Evolutionary conservation across 73 alveolate species (phyloP).

Genomic region (Blepharisma japonicum): DNA sequence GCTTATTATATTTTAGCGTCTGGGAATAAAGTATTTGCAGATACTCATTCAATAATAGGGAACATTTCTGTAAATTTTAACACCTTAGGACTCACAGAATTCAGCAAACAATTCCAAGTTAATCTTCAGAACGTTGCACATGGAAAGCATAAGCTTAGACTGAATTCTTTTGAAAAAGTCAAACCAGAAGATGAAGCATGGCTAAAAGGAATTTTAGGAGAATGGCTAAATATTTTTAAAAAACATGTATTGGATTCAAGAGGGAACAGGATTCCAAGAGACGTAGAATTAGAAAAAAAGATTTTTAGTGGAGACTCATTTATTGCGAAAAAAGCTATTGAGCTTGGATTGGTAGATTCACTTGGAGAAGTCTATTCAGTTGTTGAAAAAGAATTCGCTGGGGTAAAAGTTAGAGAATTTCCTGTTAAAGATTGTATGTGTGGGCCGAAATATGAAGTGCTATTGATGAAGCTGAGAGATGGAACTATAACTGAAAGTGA

Average conservation of each 20-base stretch:
- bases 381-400: too few species aligned
- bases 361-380: neutral
- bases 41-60: constrained; percentile 17
- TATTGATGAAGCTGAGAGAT: too few species aligned
- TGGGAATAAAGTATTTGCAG: constrained; percentile 28
- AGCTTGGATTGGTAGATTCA: constrained; percentile 26
- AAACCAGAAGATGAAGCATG: neutral
- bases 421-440: too few species aligned
- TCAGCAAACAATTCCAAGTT: neutral
- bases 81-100: neutral
- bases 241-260: neutral
- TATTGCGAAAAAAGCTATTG: constrained; percentile 9
- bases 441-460: too few species aligned
- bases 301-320: constrained; percentile 13
- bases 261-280: constrained; percentile 25
- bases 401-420: too few species aligned
- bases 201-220: neutral
- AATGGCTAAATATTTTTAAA: neutral
- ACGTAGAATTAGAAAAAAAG: neutral
- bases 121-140: neutral
- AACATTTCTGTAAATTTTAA: neutral
- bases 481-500: too few species aligned
- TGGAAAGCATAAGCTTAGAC: constrained; percentile 26
- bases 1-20: constrained; percentile 21
- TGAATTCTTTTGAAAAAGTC: constrained; percentile 13